A percentile compares a stretch with the other conserved stretches of the same genome.
These are phyloP conservation scores for Kwoniella dendrophila DNA, from an alignment of 768 basidiomycete species.

Conservation along the genomic window DNA sequence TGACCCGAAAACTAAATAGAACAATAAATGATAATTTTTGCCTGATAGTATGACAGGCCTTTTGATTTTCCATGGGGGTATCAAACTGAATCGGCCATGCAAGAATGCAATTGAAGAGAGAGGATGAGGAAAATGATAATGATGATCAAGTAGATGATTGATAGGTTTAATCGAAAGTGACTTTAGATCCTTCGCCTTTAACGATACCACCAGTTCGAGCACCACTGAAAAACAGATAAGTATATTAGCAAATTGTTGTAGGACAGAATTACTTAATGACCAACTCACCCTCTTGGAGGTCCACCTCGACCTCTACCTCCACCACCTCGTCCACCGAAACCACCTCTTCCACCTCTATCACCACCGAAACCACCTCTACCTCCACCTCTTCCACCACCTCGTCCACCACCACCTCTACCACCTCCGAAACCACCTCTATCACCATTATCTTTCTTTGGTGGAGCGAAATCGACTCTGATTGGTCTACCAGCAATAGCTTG, in stretches of 20 bases:
- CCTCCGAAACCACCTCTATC: conserved; percentile 54
- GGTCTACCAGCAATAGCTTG: conserved; percentile 77
- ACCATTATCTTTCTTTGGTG: conserved; percentile 50
- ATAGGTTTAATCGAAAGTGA: conserved; percentile 51
- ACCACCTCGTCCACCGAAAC: conserved; percentile 55
- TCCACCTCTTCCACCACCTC: conserved; percentile 27
- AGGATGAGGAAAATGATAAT: not conserved
- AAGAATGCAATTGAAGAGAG: not conserved
- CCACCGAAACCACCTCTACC: conserved; percentile 28
- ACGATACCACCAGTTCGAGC: conserved; percentile 68
- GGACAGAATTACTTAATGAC: not conserved
- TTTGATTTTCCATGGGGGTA: conserved; percentile 8
- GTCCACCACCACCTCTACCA: conserved; percentile 50
- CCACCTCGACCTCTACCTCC: conserved; percentile 55
- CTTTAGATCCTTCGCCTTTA: conserved; percentile 63
- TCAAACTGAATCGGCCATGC: not conserved
- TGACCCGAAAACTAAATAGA: conserved; percentile 17
- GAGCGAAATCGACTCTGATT: conserved; percentile 70
- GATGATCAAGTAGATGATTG: not conserved
- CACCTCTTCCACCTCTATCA: conserved; percentile 32
- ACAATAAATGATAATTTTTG: conserved; percentile 1
- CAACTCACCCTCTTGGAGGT: conserved; percentile 29
- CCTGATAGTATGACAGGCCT: not conserved
- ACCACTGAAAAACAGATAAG: conserved; percentile 28
- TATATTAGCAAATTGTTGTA: conserved; percentile 13